Evolutionary conservation across 2,329 filamentous ascomycete species (phyloP), one percentile per base, ranked within the genome.

Genomic region (Delphinella strobiligena): DNA sequence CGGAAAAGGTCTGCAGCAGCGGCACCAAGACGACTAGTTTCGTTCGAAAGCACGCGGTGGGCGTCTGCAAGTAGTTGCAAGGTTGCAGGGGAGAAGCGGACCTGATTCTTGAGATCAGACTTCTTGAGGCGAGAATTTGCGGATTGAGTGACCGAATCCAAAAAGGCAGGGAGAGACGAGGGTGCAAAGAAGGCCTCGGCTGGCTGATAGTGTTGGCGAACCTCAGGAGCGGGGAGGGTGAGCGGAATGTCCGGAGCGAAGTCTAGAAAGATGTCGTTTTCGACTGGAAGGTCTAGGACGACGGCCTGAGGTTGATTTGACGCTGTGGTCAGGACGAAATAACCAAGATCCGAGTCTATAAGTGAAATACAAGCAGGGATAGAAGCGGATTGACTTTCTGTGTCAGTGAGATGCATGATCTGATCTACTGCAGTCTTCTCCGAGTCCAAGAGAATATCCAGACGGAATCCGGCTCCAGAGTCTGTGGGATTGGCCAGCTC

Each of bases 1-100:
- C 78, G 68, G 61, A 87, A 88, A 4, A 88, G 65, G 50, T 86
- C 80, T 1, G 81, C 74, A 1, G 80, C 82, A 1, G 80, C 82
- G 32, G 73, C 63, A 12, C 81, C 80, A 9, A 88, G 67, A 9
- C 68, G 68, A 48, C 80, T 69, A 0, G 80, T 85, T 57, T 88
- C 81, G 8, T 72, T 70, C 45, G 76, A 76, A 4, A 88, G 66
- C 4, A 82, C 65, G 52, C 80, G 77, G 56, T 89, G 83, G 0
- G 77, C 76, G 43, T 83, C 76, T 19, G 80, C 82, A 48, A 89
- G 73, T 29, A 85, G 68, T 47, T 78, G 72, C 14, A 88, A 67
- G 2, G 80, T 83, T 16, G 80, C 73, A 10, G 80, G 75, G 16
- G 78, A 82, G 16, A 87, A 69, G 43, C 75, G 71, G 39, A 88